phyloP scores from a whole-genome alignment of 257 asterid species.

The Coffea eugenioides region DNA sequence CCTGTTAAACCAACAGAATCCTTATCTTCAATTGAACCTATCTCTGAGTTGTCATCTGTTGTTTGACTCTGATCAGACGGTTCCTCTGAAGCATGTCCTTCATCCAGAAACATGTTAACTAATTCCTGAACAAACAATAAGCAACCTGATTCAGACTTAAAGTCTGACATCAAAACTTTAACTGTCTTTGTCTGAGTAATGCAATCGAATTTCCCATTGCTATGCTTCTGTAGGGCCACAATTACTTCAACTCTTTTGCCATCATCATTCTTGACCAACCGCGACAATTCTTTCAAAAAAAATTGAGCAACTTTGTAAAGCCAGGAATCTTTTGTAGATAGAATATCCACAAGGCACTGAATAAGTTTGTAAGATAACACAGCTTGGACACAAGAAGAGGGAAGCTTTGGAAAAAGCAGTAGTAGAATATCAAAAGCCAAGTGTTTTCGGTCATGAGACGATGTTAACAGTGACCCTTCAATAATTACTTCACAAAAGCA shows the following conservation, averaged over 20 bases:
- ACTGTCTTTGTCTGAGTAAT: conserved; percentile 76
- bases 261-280: conserved; percentile 75
- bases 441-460: conserved; percentile 95
- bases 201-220: conserved; percentile 82
- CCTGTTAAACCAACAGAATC: conserved; percentile 55
- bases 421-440: conserved; percentile 71
- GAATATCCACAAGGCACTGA: conserved; percentile 86
- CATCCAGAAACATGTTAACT: conserved; percentile 77
- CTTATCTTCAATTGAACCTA: conserved; percentile 75
- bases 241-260: conserved; percentile 75
- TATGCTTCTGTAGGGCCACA: conserved; percentile 85
- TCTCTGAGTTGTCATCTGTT: conserved; percentile 93
- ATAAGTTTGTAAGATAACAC: conserved; percentile 71
- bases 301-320: conserved; percentile 78
- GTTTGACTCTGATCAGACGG: conserved; percentile 99
- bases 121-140: conserved; percentile 63
- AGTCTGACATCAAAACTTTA: conserved; percentile 71
- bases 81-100: conserved; percentile 75
- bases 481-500: conserved; percentile 68
- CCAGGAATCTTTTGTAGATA: conserved; percentile 82
- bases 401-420: conserved; percentile 76
- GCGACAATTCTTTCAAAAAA: conserved; percentile 74
- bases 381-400: conserved; percentile 52
- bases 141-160: conserved; percentile 80
- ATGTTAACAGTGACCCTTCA: conserved; percentile 78